A percentile compares a stretch with the other conserved stretches of the same genome.
phyloP scores from a whole-genome alignment of 352 stramenopile species.

The Phytopythium boreale region DNA sequence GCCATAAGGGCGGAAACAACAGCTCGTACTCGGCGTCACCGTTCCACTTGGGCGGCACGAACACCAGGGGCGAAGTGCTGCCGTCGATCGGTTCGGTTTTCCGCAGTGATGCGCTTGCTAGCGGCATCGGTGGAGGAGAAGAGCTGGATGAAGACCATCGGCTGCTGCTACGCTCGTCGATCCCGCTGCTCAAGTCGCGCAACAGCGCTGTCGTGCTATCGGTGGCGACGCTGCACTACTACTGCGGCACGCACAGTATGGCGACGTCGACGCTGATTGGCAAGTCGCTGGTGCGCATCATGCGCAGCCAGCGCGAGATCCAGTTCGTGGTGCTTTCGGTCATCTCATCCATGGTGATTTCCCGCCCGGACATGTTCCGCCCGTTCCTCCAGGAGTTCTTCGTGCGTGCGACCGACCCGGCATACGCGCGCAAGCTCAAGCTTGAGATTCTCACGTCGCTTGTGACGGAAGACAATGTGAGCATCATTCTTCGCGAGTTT shows the following conservation, averaged over 20 bases:
- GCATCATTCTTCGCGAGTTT: slow-evolving; percentile 94
- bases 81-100: slow-evolving; percentile 78
- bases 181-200: slow-evolving; percentile 95
- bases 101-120: slow-evolving; percentile 60
- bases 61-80: slow-evolving; percentile 35
- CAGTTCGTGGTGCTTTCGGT: slow-evolving; percentile 97
- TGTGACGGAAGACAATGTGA: slow-evolving; percentile 90
- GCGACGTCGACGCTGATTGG: slow-evolving; percentile 90
- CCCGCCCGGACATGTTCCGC: slow-evolving; percentile 94
- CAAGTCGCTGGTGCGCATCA: slow-evolving; percentile 96
- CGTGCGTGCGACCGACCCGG: slow-evolving; percentile 93
- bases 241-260: slow-evolving; percentile 91
- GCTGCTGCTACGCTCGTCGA: slow-evolving; percentile 92
- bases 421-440: slow-evolving; percentile 96
- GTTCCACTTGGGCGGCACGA: slow-evolving; percentile 35
- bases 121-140: slow-evolving; percentile 62
- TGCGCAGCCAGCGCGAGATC: slow-evolving; percentile 96
- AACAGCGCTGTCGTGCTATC: slow-evolving; percentile 97
- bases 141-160: slow-evolving; percentile 96
- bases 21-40: slow-evolving; percentile 32
- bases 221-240: slow-evolving; percentile 96
- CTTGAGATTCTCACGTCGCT: slow-evolving; percentile 96
- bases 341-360: slow-evolving; percentile 93
- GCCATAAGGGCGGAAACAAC: slow-evolving; percentile 18
- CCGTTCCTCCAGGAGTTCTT: slow-evolving; percentile 98